Conservation (phyloP, 495 filamentous ascomycete genomes). For the Tuber magnatum region DNA sequence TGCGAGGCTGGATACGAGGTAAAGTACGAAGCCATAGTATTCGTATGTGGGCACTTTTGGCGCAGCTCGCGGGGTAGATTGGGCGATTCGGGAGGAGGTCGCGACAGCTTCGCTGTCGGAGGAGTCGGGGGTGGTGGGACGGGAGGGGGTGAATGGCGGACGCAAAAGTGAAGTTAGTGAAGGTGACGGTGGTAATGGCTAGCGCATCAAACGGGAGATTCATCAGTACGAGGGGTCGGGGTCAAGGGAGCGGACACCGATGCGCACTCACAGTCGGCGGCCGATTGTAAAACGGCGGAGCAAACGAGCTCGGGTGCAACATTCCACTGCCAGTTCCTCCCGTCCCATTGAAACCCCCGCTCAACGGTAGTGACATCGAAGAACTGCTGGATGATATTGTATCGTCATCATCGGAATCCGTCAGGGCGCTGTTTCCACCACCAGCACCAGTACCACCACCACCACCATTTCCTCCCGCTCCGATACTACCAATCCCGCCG, state of each 20-base stretch:
- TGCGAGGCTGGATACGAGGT: slow-evolving; percentile 68
- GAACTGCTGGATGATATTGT: slow-evolving; percentile 30
- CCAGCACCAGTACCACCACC: slow-evolving; percentile 6
- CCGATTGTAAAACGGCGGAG: slow-evolving; percentile 80
- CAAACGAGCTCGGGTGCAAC: slow-evolving; percentile 57
- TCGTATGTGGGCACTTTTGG: slow-evolving; percentile 96
- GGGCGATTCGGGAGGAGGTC: slow-evolving; percentile 56
- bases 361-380: slow-evolving; percentile 24
- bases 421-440: slow-evolving; percentile 12
- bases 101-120: slow-evolving; percentile 75
- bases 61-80: slow-evolving; percentile 74
- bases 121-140: slow-evolving; percentile 83
- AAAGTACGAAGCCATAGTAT: slow-evolving; percentile 97
- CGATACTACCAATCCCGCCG: slow-evolving; percentile 11
- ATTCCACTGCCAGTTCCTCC: slow-evolving; percentile 23
- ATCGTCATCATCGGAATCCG: slow-evolving; percentile 25
- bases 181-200: slow-evolving; percentile 81
- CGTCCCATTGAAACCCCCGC: slow-evolving; percentile 15
- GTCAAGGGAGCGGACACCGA: not conserved
- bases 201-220: not conserved
- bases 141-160: slow-evolving; percentile 64
- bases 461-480: not conserved
- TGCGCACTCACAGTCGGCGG: slow-evolving; percentile 55
- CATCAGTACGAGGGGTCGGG: slow-evolving; percentile 2
- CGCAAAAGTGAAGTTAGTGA: slow-evolving; percentile 92